phyloP scores from a whole-genome alignment of 306 rosid species.

The Ceratonia siliqua region DNA sequence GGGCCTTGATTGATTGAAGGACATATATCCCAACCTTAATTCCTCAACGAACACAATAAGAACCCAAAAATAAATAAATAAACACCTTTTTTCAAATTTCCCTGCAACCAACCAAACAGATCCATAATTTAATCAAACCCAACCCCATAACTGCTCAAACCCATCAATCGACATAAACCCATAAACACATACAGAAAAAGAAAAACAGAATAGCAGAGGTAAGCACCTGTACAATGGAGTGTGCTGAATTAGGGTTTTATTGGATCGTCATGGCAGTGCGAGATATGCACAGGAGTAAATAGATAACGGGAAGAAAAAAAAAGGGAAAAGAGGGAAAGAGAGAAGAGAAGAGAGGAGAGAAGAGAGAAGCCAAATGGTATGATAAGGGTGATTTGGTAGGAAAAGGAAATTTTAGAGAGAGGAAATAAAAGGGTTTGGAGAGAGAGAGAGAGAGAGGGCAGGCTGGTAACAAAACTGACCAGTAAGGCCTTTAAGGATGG shows the following conservation, averaged over 20 bases:
- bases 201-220: background rate
- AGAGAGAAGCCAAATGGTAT: slow-evolving; percentile 12
- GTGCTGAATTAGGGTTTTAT: slow-evolving; percentile 65
- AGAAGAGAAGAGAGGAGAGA: background rate
- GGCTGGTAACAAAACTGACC: slow-evolving; percentile 49
- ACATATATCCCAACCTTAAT: slow-evolving; percentile 83
- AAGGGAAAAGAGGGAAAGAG: too few relatives aligned
- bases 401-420: background rate
- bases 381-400: slow-evolving; percentile 22
- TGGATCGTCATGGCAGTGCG: slow-evolving; percentile 40
- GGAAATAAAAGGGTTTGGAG: too few relatives aligned
- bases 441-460: slow-evolving; percentile 3
- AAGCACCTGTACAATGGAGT: slow-evolving; percentile 55
- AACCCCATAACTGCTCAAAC: background rate
- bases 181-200: background rate
- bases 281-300: background rate
- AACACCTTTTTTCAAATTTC: slow-evolving; percentile 18
- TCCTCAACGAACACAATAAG: slow-evolving; percentile 29
- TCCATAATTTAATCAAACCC: slow-evolving; percentile 15
- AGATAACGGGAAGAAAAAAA: background rate
- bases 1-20: slow-evolving; percentile 94
- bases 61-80: background rate
- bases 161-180: background rate
- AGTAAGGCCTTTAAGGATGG: slow-evolving; percentile 34
- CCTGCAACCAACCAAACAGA: slow-evolving; percentile 56